Evolutionary conservation across 768 basidiomycete genomes (phyloP).

Genomic region (Amanita inopinata): DNA sequence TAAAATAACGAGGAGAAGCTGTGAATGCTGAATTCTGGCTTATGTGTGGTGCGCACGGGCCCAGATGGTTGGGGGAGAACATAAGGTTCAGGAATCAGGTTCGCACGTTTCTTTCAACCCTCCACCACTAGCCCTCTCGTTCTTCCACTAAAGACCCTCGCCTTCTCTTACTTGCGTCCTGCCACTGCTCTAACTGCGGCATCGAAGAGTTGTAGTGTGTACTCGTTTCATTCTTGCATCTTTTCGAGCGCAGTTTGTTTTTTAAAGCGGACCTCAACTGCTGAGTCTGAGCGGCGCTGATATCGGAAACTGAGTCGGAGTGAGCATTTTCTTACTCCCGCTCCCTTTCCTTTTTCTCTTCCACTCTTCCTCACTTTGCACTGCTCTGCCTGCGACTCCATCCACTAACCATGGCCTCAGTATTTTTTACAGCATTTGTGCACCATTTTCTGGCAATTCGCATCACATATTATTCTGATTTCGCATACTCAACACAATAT

Average conservation of each 20-base stretch:
- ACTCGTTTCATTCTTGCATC: conserved; percentile 1
- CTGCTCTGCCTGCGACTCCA: no score
- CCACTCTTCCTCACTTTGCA: conserved; percentile 9
- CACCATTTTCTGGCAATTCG: not conserved
- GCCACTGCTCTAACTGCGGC: not conserved
- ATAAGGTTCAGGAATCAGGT: conserved; percentile 14
- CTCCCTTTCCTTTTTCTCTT: conserved; percentile 7
- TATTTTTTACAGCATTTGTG: not conserved
- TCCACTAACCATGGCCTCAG: conserved; percentile 9
- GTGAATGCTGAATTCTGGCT: not conserved
- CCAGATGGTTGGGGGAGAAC: not conserved
- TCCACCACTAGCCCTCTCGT: conserved; percentile 6
- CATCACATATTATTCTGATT: not conserved
- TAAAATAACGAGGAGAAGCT: not conserved
- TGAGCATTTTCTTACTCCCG: conserved; percentile 28
- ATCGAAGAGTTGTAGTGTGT: not conserved
- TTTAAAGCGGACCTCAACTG: conserved; percentile 13
- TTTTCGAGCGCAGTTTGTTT: conserved; percentile 7
- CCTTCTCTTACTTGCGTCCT: conserved; percentile 2
- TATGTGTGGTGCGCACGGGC: conserved; percentile 8
- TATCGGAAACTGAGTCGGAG: conserved; percentile 36
- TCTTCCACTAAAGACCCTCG: conserved; percentile 9
- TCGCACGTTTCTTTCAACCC: conserved; percentile 16
- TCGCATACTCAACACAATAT: not conserved
- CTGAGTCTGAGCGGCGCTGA: conserved; percentile 32